These are phyloP conservation scores for Raphidocelis subcapitata DNA, from an alignment of 139 green algal species.

Conservation along the genomic window DNA sequence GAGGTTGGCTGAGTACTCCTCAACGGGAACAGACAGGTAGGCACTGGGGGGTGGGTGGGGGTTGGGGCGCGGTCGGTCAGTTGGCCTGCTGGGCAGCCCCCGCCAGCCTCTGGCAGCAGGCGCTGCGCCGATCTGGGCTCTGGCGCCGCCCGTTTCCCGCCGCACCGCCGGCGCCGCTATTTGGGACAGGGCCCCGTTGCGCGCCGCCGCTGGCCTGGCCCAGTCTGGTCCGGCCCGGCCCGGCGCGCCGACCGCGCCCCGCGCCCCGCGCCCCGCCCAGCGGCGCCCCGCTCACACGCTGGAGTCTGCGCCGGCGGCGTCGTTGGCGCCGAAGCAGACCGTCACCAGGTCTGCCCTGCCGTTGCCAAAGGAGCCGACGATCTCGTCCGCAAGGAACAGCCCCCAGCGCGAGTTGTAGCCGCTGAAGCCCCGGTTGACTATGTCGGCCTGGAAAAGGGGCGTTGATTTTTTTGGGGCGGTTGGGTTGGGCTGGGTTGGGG, in stretches of 20 bases:
- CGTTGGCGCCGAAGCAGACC: constrained; percentile 94
- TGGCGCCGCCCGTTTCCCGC: too few relatives aligned
- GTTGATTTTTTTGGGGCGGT: too few relatives aligned
- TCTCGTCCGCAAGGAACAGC: constrained; percentile 40
- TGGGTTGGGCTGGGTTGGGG: too few relatives aligned
- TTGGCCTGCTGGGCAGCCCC: too few relatives aligned
- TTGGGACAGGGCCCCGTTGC: too few relatives aligned
- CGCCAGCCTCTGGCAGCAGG: not conserved
- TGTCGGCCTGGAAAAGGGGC: constrained; percentile 46
- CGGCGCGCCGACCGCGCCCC: too few relatives aligned
- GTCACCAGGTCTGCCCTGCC: constrained; percentile 47
- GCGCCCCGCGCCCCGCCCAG: too few relatives aligned
- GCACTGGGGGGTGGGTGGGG: not conserved
- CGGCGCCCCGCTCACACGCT: constrained; percentile 45
- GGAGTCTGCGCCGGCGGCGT: constrained; percentile 73
- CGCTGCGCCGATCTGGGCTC: too few relatives aligned
- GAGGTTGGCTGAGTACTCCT: constrained; percentile 72
- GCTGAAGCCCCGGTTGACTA: constrained; percentile 79
- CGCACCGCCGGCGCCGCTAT: too few relatives aligned
- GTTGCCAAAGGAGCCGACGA: not conserved
- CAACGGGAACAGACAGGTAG: constrained; percentile 83
- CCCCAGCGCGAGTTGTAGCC: constrained; percentile 93
- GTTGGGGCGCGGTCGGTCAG: too few relatives aligned
- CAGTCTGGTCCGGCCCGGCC: too few relatives aligned
- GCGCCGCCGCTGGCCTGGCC: too few relatives aligned